Base-by-base conservation (phyloP, 805 yeast genomes). In the Lipomyces oligophaga region DNA sequence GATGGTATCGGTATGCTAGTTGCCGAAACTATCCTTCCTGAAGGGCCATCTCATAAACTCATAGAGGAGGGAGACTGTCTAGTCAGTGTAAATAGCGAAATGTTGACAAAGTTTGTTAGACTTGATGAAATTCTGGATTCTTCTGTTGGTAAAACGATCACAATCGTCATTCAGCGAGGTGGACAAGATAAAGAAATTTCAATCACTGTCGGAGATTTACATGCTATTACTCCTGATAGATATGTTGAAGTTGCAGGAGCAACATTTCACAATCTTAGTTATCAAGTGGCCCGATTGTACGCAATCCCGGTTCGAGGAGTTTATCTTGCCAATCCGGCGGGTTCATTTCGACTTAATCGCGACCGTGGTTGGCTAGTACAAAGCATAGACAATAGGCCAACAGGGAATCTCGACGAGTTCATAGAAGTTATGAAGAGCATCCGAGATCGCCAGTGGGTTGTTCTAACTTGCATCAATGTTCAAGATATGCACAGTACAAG, bases 221-320 rank as follows among this genome's bases (percentile, higher is more conserved):
- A 88, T 63, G 70, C 74, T 5, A 85, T 88, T 27, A 83, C 96
- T 0, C 97, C 97, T 25, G 77, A 76, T 60, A 73, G 88, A 54
- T 87, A 78, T 63, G 80, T 89, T 3, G 83, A 81, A 44, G 90
- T 85, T 5, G 82, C 84, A 39, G 96, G 96, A 45, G 95, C 94
- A 1, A 77, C 86, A 0, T 86, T 88, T 67, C 87, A 88, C 61
- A 81, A 85, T 43, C 67, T 89, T 55, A 83, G 94, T 41, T 89
- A 89, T 63, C 96, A 89, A 66, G 73, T 88, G 68, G 96, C 96
- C 1, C 76, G 95, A 60, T 75, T 80, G 39, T 86, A 80, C 60
- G 85, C 89, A 26, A 75, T 88, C 25, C 93, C 96, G 0, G 93
- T 84, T 1, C 75, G 70, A 55, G 97, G 97, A 32, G 95, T 89